These are phyloP conservation scores for Berberis vulgaris DNA, from an alignment of 164 flowering plant species.

Conservation along the genomic window DNA sequence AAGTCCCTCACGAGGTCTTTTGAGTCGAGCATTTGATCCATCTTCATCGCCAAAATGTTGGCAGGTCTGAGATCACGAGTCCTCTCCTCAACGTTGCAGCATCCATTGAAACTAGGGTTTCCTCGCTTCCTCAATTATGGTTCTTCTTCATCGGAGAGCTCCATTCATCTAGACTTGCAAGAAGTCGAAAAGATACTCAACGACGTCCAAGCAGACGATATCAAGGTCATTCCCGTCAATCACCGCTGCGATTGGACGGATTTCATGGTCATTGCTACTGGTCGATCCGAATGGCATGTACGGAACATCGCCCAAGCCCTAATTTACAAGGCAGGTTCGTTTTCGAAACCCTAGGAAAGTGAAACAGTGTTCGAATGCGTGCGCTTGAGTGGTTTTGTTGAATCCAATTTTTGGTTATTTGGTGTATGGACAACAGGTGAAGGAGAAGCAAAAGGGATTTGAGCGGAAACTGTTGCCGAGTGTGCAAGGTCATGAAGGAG, in stretches of 20 bases:
- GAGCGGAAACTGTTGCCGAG: conserved; percentile 49
- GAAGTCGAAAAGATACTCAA: conserved; percentile 71
- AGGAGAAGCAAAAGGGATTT: conserved; percentile 67
- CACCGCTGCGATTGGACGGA: conserved; percentile 53
- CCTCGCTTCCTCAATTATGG: no score
- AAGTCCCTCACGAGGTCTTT: no score
- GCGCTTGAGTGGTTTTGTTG: background rate
- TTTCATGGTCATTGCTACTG: conserved; percentile 31
- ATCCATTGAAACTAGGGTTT: no score
- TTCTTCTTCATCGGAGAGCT: no score
- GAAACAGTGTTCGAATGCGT: conserved; percentile 34
- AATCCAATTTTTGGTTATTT: background rate
- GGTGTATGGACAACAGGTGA: conserved; percentile 30
- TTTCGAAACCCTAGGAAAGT: conserved; percentile 56
- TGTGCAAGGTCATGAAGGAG: conserved; percentile 48
- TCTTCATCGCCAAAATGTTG: no score
- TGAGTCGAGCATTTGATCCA: no score
- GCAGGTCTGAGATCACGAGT: no score
- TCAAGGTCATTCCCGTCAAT: conserved; percentile 46
- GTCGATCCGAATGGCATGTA: no score
- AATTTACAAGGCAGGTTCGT: conserved; percentile 30
- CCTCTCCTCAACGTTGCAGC: no score
- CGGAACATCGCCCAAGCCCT: no score
- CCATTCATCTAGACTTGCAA: conserved; percentile 28
- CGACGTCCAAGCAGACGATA: conserved; percentile 69